Percentiles rank a stretch among this genome's conserved stretches.
Evolutionary conservation across 495 filamentous ascomycete species (phyloP).

Genomic region (Cercophora samala): DNA sequence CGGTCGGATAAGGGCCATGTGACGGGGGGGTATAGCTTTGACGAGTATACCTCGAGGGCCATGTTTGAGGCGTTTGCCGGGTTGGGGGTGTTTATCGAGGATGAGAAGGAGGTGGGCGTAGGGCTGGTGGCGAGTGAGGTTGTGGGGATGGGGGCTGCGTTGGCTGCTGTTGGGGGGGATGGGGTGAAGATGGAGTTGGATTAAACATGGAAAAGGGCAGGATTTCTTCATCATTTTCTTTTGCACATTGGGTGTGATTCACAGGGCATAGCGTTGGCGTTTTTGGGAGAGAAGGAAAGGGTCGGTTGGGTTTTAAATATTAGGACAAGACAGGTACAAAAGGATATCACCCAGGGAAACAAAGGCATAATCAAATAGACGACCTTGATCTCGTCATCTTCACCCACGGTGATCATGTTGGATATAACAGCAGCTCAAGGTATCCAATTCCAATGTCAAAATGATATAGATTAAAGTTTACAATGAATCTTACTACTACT

Average conservation of each 20-base stretch:
- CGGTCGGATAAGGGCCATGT: conserved; percentile 38
- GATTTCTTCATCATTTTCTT: not conserved
- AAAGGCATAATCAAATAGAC: not conserved
- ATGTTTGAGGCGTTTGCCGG: conserved; percentile 89
- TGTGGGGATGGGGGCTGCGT: conserved; percentile 34
- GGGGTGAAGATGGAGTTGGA: conserved; percentile 42
- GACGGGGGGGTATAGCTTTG: conserved; percentile 80
- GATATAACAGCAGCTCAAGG: no score
- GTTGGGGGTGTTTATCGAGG: conserved; percentile 73
- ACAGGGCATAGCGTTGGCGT: conserved; percentile 30
- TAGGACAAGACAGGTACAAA: not conserved
- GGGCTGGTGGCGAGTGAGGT: conserved; percentile 30
- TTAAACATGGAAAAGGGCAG: conserved; percentile 20
- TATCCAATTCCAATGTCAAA: not conserved
- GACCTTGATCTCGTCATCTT: not conserved
- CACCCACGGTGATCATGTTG: no score
- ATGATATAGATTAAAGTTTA: conserved; percentile 18
- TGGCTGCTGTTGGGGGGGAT: conserved; percentile 35
- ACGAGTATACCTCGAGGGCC: conserved; percentile 74
- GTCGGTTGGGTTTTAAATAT: not conserved
- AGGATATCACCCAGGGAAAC: not conserved
- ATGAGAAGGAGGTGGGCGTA: conserved; percentile 57
- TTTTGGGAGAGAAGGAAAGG: conserved; percentile 9
- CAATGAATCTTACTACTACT: not conserved
- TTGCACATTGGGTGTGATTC: not conserved